A percentile compares a stretch with the other conserved stretches of the same genome.
phyloP scores from a whole-genome alignment of 1,139 yeast genomes.

The Magnusiomyces clavatus region DNA sequence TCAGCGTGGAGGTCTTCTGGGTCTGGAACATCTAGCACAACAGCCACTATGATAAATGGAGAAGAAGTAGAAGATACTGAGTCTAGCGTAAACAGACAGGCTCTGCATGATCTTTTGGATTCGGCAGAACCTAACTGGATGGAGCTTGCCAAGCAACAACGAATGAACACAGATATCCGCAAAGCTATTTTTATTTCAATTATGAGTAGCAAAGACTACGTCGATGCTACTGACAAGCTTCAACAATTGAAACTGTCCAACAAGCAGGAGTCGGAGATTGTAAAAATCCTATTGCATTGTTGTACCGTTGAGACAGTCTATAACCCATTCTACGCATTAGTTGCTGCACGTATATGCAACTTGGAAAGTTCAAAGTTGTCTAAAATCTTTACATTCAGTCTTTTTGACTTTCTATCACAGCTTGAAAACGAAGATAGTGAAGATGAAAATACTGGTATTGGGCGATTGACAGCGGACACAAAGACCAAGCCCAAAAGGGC shows the following conservation, averaged over 20 bases:
- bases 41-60: conserved; percentile 14
- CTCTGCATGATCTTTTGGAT: conserved; percentile 51
- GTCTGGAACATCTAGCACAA: too few relatives aligned
- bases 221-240: conserved; percentile 77
- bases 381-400: conserved; percentile 78
- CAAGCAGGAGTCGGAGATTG: conserved; percentile 83
- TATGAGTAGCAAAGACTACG: conserved; percentile 89
- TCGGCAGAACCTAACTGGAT: conserved; percentile 80
- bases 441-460: conserved; percentile 31
- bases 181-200: conserved; percentile 88
- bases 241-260: conserved; percentile 73
- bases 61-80: conserved; percentile 29
- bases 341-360: conserved; percentile 68
- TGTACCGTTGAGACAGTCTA: conserved; percentile 73
- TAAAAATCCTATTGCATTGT: conserved; percentile 79
- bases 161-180: conserved; percentile 94
- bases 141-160: conserved; percentile 72
- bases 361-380: conserved; percentile 53
- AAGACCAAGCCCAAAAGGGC: too few relatives aligned
- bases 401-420: conserved; percentile 84
- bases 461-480: conserved; percentile 11
- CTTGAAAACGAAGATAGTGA: conserved; percentile 48
- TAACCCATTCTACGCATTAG: conserved; percentile 83
- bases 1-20: conserved; percentile 71
- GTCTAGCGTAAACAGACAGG: conserved; percentile 26